A percentile compares a stretch with the other conserved stretches of the same genome.
phyloP scores from a whole-genome alignment of 345 rosid species.

The Erodium maritimum region DNA sequence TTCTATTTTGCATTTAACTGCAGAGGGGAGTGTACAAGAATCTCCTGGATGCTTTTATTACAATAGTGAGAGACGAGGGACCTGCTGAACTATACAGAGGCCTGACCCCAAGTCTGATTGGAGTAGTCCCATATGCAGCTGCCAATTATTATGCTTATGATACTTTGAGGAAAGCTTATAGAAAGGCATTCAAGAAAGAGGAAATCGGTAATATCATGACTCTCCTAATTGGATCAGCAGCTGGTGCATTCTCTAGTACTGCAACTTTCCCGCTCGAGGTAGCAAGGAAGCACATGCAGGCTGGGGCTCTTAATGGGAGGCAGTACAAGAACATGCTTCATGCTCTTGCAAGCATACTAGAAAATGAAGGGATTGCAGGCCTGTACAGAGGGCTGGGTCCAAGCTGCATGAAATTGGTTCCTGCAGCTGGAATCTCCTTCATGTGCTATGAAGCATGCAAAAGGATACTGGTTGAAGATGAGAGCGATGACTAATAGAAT shows the following conservation, averaged over 20 bases:
- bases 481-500: slow-evolving; percentile 29
- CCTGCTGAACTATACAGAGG: slow-evolving; percentile 85
- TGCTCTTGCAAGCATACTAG: slow-evolving; percentile 71
- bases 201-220: slow-evolving; percentile 81
- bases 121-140: slow-evolving; percentile 96
- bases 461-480: slow-evolving; percentile 61
- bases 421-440: slow-evolving; percentile 97
- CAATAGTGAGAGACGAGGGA: slow-evolving; percentile 68
- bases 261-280: slow-evolving; percentile 97
- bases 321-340: slow-evolving; percentile 75
- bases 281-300: slow-evolving; percentile 97
- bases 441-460: slow-evolving; percentile 98
- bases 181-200: slow-evolving; percentile 58
- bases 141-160: slow-evolving; percentile 90
- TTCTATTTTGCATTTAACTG: slow-evolving; percentile 4
- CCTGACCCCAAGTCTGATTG: slow-evolving; percentile 87
- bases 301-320: slow-evolving; percentile 82
- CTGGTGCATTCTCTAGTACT: slow-evolving; percentile 79
- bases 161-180: slow-evolving; percentile 58
- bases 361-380: slow-evolving; percentile 70
- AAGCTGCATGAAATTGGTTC: slow-evolving; percentile 90
- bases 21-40: slow-evolving; percentile 81
- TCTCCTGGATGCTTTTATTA: slow-evolving; percentile 61
- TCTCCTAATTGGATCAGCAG: slow-evolving; percentile 76
- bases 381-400: slow-evolving; percentile 87